Evolutionary conservation across 2,329 filamentous ascomycete genomes (phyloP).

Genomic region (Epichloe baconii): DNA sequence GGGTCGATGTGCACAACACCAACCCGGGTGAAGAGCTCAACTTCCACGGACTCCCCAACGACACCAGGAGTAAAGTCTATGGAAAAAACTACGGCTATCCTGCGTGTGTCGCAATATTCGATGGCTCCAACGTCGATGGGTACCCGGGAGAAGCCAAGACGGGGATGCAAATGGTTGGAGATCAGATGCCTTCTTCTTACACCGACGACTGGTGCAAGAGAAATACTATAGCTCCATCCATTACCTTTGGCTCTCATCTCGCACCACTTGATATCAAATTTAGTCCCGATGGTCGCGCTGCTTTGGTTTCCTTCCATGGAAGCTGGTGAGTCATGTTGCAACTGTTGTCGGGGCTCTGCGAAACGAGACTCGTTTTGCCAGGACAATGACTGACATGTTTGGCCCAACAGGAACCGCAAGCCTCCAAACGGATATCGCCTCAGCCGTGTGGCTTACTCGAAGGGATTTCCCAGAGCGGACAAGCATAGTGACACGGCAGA

Average conservation of each 20-base stretch:
- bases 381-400: neutral
- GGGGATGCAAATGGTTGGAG: constrained; percentile 13
- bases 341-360: neutral
- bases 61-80: constrained; percentile 9
- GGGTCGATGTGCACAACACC: constrained; percentile 45
- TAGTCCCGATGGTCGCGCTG: constrained; percentile 36
- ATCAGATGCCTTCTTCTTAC: constrained; percentile 9
- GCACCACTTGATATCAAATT: constrained; percentile 55
- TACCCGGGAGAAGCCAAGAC: constrained; percentile 18
- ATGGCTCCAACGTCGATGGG: constrained; percentile 18
- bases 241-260: constrained; percentile 34
- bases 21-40: constrained; percentile 65
- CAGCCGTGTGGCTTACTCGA: constrained; percentile 21
- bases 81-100: constrained; percentile 50
- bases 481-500: constrained; percentile 27
- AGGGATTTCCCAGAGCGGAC: constrained; percentile 21
- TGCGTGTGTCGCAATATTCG: constrained; percentile 47
- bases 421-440: constrained; percentile 26
- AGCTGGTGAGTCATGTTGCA: constrained; percentile 29
- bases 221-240: constrained; percentile 10
- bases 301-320: constrained; percentile 51
- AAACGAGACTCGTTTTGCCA: neutral
- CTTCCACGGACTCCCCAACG: constrained; percentile 45
- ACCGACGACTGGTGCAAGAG: constrained; percentile 13
- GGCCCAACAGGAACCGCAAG: constrained; percentile 16